Evolutionary conservation across 2,329 filamentous ascomycete genomes (phyloP), one percentile per base, ranked within the genome.

Genomic region (Xylariaceae sp.): DNA sequence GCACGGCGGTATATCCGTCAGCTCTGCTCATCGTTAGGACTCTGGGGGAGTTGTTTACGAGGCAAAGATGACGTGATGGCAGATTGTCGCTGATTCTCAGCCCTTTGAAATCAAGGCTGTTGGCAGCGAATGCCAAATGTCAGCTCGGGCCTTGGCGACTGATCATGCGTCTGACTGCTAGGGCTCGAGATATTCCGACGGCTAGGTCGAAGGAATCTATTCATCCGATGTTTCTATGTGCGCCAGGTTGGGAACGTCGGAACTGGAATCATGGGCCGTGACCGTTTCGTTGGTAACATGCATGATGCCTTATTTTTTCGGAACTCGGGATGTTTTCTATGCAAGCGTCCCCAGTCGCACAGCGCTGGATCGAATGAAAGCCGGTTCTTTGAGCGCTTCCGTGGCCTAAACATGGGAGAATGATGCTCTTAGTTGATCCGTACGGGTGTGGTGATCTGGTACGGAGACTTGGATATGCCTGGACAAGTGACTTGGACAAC

Each of bases 141-240:
- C 44, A 51, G 29, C 42, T 47, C 36, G 45, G 34, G 51, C 7
- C 55, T 55, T 57, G 52, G 55, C 55, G 41, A 49, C 44, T 49
- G 52, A 52, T 37, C 34, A 40, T 44, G 37, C 39, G 30, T 56
- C 30, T 43, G 10, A 40, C 32, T 46, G 15, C 22, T 19, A 39
- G 18, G 34, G 19, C 32, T 44, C 30, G 22, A 40, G 21, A 21
- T 37, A 3, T 10, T 18, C 36, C 49, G 40, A n/a, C 13, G 29
- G 46, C 26, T 12, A 37, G 12, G 18, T 16, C 36, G 8, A 12
- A 29, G 16, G 19, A 1, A 36, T 13, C 10, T n/a, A n/a, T 29
- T 49, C 16, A 5, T 42, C 21, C 15, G 5, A 22, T 45, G 39
- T 2, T 44, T 29, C 15, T 29, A 13, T 13, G 26, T 26, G 8